phyloP scores from a whole-genome alignment of 208 protist species.

The Leishmania martiniquensis region DNA sequence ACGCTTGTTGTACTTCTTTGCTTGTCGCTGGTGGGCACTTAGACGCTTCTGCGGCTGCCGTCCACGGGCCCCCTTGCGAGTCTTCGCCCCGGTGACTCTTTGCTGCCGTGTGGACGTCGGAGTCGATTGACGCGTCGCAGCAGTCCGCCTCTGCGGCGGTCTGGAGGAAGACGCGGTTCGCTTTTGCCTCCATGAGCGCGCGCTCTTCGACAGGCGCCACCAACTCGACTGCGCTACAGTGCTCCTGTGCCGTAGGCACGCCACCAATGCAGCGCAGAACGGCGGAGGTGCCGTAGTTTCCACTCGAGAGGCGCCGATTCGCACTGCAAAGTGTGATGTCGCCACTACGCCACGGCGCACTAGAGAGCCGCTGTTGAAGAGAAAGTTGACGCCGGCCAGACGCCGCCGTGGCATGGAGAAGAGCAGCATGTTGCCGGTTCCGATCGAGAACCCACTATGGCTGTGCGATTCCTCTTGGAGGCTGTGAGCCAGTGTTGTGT shows the following conservation, averaged over 20 bases:
- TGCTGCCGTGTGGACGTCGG: background rate
- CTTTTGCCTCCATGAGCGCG: constrained; percentile 4
- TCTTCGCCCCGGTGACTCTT: background rate
- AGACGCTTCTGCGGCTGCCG: constrained; percentile 1
- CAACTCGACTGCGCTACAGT: background rate
- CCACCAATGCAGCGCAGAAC: background rate
- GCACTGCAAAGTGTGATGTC: background rate
- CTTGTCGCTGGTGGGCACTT: constrained; percentile 52
- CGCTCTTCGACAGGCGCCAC: background rate
- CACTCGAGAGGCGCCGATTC: no score
- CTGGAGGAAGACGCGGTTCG: background rate
- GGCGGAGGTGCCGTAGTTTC: background rate
- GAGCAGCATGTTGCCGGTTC: constrained; percentile 1
- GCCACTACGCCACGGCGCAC: background rate
- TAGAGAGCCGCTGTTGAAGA: background rate
- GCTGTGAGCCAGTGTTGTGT: background rate
- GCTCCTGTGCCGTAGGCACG: background rate
- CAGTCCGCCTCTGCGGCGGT: background rate
- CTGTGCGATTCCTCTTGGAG: background rate
- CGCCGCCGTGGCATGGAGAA: background rate
- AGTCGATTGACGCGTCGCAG: background rate
- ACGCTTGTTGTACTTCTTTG: constrained; percentile 88
- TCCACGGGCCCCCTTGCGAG: background rate
- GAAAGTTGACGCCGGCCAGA: background rate
- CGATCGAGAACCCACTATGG: background rate